Evolutionary conservation across 1,139 yeast genomes (phyloP).

Genomic region (Waltiozyma sp.): DNA sequence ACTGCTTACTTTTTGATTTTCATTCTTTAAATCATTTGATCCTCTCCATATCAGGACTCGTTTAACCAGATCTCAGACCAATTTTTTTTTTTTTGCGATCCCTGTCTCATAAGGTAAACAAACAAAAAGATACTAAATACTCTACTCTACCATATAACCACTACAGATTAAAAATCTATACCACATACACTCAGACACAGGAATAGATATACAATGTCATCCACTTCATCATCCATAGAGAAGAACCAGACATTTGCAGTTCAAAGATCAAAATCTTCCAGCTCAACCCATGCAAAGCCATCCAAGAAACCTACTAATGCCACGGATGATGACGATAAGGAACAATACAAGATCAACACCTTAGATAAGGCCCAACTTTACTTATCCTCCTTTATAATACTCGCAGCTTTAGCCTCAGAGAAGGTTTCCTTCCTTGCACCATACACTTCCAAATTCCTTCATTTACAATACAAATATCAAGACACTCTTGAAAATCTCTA

Average conservation of each 20-base stretch:
- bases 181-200: too few species aligned
- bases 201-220: background rate
- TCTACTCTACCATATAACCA: too few species aligned
- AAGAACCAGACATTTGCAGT: conserved; percentile 5
- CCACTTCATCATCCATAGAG: background rate
- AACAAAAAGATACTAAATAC: too few species aligned
- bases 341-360: background rate
- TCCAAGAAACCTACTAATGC: background rate
- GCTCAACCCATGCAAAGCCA: background rate
- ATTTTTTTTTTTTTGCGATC: too few species aligned
- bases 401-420: conserved; percentile 5
- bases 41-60: too few species aligned
- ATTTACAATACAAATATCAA: conserved; percentile 35
- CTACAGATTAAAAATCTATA: too few species aligned
- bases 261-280: conserved; percentile 4
- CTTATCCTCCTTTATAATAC: conserved; percentile 8
- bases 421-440: conserved; percentile 6
- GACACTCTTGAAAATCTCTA: conserved; percentile 23
- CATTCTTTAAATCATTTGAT: too few species aligned
- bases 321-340: conserved; percentile 1
- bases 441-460: conserved; percentile 31
- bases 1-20: too few species aligned
- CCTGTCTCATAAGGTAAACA: too few species aligned
- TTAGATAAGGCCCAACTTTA: conserved; percentile 17
- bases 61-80: too few species aligned